phyloP scores from a whole-genome alignment of 768 basidiomycete genomes.

The Pleurotus tuber-regium region DNA sequence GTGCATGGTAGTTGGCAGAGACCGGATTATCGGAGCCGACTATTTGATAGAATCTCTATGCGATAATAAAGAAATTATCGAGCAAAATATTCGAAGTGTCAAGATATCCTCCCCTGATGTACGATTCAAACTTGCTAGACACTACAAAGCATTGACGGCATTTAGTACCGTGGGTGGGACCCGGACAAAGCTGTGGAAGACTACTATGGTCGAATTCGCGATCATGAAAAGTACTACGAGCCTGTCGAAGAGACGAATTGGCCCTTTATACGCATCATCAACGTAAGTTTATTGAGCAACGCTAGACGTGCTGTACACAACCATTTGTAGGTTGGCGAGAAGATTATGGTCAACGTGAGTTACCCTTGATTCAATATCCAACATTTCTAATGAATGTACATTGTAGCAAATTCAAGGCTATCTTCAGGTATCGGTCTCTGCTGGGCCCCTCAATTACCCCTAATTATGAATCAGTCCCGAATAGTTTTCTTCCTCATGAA shows the following conservation, averaged over 20 bases:
- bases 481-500: constrained; percentile 99
- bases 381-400: background rate
- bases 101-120: constrained; percentile 99
- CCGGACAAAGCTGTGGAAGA: constrained; percentile 90
- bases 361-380: background rate
- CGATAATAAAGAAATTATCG: constrained; percentile 89
- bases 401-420: constrained; percentile 82
- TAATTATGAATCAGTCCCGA: constrained; percentile 56
- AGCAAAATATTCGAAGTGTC: constrained; percentile 91
- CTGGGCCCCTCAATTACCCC: constrained; percentile 6
- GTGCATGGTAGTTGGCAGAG: constrained; percentile 14
- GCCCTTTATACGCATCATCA: constrained; percentile 93
- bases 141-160: constrained; percentile 12
- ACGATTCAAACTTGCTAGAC: constrained; percentile 26
- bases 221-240: constrained; percentile 87
- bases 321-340: constrained; percentile 76
- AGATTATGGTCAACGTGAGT: constrained; percentile 89
- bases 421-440: constrained; percentile 55
- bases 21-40: background rate
- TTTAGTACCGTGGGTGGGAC: constrained; percentile 88
- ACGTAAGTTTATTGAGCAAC: constrained; percentile 48
- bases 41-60: constrained; percentile 74
- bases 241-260: constrained; percentile 88
- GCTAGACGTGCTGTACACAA: background rate
- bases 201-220: constrained; percentile 85